Conservation (phyloP, 2,329 filamentous ascomycete species). For the Sclerotinia nivalis region DNA sequence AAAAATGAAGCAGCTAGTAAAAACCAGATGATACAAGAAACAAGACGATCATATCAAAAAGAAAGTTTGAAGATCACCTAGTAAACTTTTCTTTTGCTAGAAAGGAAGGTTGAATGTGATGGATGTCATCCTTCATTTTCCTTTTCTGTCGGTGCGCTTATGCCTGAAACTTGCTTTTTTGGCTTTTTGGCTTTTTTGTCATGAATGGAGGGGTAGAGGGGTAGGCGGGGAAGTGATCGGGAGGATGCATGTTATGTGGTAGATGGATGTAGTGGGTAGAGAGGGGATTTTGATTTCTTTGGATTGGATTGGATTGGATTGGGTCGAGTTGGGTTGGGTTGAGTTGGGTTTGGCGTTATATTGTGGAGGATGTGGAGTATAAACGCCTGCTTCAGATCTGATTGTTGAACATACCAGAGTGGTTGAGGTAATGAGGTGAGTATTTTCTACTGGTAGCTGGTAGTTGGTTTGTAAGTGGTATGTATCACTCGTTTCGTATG, state of each 20-base stretch:
- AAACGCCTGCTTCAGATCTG: not conserved
- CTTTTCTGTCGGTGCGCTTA: not conserved
- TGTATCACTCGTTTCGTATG: too few species aligned
- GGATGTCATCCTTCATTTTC: too few species aligned
- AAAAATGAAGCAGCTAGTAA: not conserved
- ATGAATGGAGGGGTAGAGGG: too few species aligned
- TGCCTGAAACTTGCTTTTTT: too few species aligned
- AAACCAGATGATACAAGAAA: not conserved
- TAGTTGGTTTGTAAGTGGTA: not conserved
- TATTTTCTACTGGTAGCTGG: accelerated
- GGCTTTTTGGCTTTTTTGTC: too few species aligned
- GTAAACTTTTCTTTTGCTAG: not conserved
- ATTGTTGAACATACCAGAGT: not conserved
- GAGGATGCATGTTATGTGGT: too few species aligned
- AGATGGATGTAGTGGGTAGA: too few species aligned
- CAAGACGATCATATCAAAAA: not conserved
- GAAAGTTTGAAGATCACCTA: not conserved
- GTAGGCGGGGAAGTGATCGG: too few species aligned
- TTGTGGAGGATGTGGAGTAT: not conserved
- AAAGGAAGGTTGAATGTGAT: not conserved
- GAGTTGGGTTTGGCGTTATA: not conserved
- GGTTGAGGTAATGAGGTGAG: accelerated
- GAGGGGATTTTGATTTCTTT: too few species aligned
- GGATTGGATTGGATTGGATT: too few species aligned
- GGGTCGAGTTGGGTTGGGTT: not conserved